Evolutionary conservation across 2,329 filamentous ascomycete genomes (phyloP).

Genomic region (Aspergillus eucalypticola): DNA sequence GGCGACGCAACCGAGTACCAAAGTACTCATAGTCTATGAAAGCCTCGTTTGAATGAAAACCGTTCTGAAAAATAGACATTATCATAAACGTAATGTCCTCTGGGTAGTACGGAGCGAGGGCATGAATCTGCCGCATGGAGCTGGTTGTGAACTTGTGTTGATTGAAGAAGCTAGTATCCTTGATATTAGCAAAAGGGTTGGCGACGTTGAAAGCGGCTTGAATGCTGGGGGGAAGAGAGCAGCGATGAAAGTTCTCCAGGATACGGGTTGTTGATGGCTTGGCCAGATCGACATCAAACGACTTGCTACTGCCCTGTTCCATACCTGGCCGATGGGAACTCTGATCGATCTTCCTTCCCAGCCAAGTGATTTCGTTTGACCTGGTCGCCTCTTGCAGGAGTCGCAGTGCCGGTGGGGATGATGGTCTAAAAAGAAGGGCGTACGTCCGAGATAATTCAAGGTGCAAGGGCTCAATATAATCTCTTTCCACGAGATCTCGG

Average conservation of each 20-base stretch:
- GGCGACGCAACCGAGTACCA: background rate
- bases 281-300: background rate
- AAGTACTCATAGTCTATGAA: background rate
- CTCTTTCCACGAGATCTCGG: background rate
- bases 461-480: background rate
- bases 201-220: background rate
- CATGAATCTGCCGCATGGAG: background rate
- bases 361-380: background rate
- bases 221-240: background rate
- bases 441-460: background rate
- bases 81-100: conserved; percentile 3
- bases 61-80: background rate
- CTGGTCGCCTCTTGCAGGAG: background rate
- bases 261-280: background rate
- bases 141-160: background rate
- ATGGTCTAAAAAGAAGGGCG: background rate
- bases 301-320: background rate
- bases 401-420: background rate
- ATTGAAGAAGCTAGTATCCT: background rate
- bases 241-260: background rate
- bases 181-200: background rate
- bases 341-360: background rate
- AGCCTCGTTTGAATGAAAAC: background rate
- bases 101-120: background rate
- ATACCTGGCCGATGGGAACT: background rate